Evolutionary conservation across 345 rosid genomes (phyloP), one percentile per base, ranked within the genome.

Genomic region (Eucalyptus sp.): DNA sequence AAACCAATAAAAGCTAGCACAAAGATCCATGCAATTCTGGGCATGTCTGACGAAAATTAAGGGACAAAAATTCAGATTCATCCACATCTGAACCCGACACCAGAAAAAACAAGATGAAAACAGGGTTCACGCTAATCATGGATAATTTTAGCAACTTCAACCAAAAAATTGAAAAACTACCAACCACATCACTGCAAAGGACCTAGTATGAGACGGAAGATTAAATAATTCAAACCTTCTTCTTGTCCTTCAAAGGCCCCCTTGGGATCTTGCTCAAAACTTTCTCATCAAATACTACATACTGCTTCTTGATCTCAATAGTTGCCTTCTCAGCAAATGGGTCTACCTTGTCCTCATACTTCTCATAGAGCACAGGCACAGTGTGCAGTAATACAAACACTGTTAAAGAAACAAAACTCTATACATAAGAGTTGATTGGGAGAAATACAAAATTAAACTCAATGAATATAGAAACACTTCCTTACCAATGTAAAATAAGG

Each of bases 261-360:
- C 13, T 83, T 13, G 91, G 87, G 48, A 90, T 81, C 91, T 88
- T 88, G 86, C 90, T 90, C 91, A 88, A 83, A 27, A 90, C 89
- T 87, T 88, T 88, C 66, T 85, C 89, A 62, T 88, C 91, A 60
- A 90, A 62, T 8, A 90, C 90, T 15, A 86, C 92, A 89, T 92
- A 92, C 66, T 92, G 95, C 93, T 90, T 94, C 90, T 92, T 94
- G 33, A 94, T 76, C 91, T 92, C 92, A 27, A 87, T 86, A 85
- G 60, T 56, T 29, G 93, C 95, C 93, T 94, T 94, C 92, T 92
- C 95, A 24, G 93, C 93, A 68, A 92, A 89, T 29, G 93, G 93
- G 88, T 94, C 95, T 18, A 94, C 89, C 89, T 94, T 94, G 90
- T 92, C 91, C 71, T 92, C 95, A 44, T 89, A 90, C 90, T 93